These are phyloP conservation scores for Tremellales sp. DNA, from an alignment of 1,284 basidiomycete species.

Conservation along the genomic window DNA sequence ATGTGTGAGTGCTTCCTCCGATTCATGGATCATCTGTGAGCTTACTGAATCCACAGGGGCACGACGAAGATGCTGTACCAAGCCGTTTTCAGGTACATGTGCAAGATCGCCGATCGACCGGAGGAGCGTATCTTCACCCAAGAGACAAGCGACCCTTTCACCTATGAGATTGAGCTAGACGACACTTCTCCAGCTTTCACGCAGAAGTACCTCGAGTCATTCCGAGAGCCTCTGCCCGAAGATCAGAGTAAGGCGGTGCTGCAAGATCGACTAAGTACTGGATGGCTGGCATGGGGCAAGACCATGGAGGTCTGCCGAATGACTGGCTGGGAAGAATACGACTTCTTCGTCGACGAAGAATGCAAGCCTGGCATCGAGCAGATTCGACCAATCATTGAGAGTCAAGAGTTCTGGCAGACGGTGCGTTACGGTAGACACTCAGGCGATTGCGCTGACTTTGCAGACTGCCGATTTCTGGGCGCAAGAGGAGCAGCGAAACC, in stretches of 20 bases:
- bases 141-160: constrained; percentile 72
- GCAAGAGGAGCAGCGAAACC: constrained; percentile 46
- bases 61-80: constrained; percentile 69
- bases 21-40: background rate
- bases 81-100: constrained; percentile 80
- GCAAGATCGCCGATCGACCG: constrained; percentile 54
- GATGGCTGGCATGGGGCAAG: constrained; percentile 80
- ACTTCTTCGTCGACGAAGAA: constrained; percentile 62
- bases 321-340: constrained; percentile 52
- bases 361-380: constrained; percentile 61
- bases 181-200: constrained; percentile 54
- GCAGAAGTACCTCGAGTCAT: constrained; percentile 53
- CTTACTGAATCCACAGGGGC: constrained; percentile 52
- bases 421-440: no score
- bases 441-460: background rate
- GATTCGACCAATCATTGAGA: constrained; percentile 55
- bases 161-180: constrained; percentile 55
- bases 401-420: constrained; percentile 59
- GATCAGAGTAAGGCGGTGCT: constrained; percentile 37
- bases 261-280: constrained; percentile 73
- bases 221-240: constrained; percentile 45
- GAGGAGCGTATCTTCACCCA: constrained; percentile 66
- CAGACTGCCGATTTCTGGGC: constrained; percentile 42
- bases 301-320: constrained; percentile 65
- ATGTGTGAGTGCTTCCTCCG: constrained; percentile 55